Base-by-base conservation (phyloP, 495 filamentous ascomycete species). In the Letharia columbiana region DNA sequence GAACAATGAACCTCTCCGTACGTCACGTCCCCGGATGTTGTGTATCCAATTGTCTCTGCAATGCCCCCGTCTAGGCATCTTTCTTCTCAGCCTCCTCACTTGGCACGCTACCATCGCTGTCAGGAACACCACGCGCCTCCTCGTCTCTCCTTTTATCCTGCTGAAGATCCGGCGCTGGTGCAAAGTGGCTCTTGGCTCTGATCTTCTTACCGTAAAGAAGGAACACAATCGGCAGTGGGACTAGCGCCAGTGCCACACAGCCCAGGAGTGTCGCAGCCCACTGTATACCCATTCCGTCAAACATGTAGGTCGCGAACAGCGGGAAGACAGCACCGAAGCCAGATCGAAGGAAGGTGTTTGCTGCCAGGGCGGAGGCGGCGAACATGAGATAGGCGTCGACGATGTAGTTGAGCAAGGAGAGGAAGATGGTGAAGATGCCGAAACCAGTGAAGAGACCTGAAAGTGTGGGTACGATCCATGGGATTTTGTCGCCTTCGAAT, bases 341-440 rank as follows among this genome's bases (percentile, higher is more conserved):
- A 40, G 81, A 85, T 13, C 89, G 77, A 67, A 91, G 58, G 41
- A 90, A 83, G 0, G 87, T 90, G 69, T 89, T 90, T 11, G 85
- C 87, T 0, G 86, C 86, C 12, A 87, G 77, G 2, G 87, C 87
- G 0, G 85, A 83, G 71, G 84, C 84, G 49, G 82, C 80, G 59
- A 82, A 79, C 77, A 83, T 78, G 68, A 79, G 72, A 66, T 89
- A 90, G 52, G 81, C 78, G 61, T 89, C 86, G 67, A 88, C 81
- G 70, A 88, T 80, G 68, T 88, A 89, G 66, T 83, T 88, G 57
- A 87, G 76, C 3, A 81, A 80, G 66, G 83, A 79, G 72, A 87
- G 76, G 75, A 86, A 84, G 61, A 86, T 78, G 17, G 84, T 74
- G 67, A 82, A 71, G 70, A 86, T 81, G 15, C 83, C 84, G 64